phyloP scores from a whole-genome alignment of 1,139 yeast genomes.

The Scheffersomyces segobiensis region DNA sequence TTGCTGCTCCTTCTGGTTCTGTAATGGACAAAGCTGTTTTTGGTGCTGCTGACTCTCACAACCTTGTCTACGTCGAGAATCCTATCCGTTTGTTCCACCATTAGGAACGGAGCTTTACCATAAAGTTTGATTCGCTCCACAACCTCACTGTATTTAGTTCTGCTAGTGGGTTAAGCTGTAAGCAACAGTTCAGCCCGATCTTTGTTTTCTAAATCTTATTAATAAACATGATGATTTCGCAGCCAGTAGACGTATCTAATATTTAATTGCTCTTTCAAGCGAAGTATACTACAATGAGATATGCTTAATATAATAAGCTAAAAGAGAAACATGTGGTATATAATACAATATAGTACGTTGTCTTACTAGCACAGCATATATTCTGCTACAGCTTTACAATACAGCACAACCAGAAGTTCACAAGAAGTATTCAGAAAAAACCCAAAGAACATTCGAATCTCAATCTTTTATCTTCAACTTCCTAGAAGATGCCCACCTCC shows the following conservation, averaged over 20 bases:
- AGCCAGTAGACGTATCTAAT: background rate
- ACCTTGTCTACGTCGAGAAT: slow-evolving; percentile 88
- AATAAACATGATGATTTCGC: background rate
- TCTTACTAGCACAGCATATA: no score
- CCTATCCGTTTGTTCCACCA: slow-evolving; percentile 98
- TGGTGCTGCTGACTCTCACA: slow-evolving; percentile 89
- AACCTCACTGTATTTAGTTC: background rate
- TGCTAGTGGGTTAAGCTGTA: background rate
- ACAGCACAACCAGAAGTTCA: background rate
- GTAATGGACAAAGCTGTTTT: slow-evolving; percentile 97
- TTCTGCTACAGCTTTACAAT: no score
- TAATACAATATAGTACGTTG: no score
- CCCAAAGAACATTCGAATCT: background rate
- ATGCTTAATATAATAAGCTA: background rate
- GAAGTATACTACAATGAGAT: background rate
- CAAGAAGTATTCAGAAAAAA: background rate
- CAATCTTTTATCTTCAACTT: background rate
- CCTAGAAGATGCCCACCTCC: background rate
- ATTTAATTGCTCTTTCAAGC: background rate
- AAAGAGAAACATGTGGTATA: no score
- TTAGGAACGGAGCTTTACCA: slow-evolving; percentile 27
- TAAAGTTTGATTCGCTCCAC: background rate
- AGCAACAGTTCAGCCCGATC: background rate
- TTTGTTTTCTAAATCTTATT: background rate
- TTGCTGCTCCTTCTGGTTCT: slow-evolving; percentile 97